phyloP scores from a whole-genome alignment of 2,329 filamentous ascomycete genomes.

The Alternaria incomplexa region DNA sequence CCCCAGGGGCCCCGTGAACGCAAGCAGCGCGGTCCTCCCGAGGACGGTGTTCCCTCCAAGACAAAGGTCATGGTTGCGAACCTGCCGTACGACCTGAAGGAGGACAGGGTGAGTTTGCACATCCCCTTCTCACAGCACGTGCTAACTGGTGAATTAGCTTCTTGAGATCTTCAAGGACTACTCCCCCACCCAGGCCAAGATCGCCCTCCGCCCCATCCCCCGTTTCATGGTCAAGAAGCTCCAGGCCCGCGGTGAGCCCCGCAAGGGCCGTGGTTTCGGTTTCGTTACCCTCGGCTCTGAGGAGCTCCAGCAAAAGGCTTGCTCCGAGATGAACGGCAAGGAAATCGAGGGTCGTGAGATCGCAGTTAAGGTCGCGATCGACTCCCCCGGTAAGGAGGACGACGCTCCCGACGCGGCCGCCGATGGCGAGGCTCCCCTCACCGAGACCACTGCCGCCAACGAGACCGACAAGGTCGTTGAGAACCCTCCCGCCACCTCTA shows the following conservation, averaged over 20 bases:
- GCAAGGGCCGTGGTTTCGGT: conserved; percentile 98
- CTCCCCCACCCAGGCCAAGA: conserved; percentile 93
- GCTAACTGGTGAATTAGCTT: conserved; percentile 65
- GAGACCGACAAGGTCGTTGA: conserved; percentile 28
- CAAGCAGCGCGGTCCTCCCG: conserved; percentile 91
- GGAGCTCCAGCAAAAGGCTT: conserved; percentile 96
- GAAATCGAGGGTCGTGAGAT: conserved; percentile 99
- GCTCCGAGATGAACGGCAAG: conserved; percentile 98
- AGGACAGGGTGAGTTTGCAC: conserved; percentile 78
- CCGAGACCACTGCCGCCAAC: conserved; percentile 28
- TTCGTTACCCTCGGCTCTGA: conserved; percentile 96
- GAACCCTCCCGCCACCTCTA: conserved; percentile 33
- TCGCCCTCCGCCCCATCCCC: conserved; percentile 95
- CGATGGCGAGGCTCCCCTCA: conserved; percentile 49
- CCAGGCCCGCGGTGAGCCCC: conserved; percentile 94
- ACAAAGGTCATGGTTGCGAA: conserved; percentile 99
- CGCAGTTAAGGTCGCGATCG: conserved; percentile 99
- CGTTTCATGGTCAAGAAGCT: conserved; percentile 99
- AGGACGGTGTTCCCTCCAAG: conserved; percentile 97
- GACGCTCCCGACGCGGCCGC: conserved; percentile 62
- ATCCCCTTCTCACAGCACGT: not conserved
- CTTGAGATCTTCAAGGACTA: conserved; percentile 96
- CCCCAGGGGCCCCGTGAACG: conserved; percentile 62
- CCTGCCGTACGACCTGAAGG: conserved; percentile 95
- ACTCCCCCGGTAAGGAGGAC: conserved; percentile 99